Conservation (phyloP, 2,329 filamentous ascomycete species). For the Neocucurbitaria cava region DNA sequence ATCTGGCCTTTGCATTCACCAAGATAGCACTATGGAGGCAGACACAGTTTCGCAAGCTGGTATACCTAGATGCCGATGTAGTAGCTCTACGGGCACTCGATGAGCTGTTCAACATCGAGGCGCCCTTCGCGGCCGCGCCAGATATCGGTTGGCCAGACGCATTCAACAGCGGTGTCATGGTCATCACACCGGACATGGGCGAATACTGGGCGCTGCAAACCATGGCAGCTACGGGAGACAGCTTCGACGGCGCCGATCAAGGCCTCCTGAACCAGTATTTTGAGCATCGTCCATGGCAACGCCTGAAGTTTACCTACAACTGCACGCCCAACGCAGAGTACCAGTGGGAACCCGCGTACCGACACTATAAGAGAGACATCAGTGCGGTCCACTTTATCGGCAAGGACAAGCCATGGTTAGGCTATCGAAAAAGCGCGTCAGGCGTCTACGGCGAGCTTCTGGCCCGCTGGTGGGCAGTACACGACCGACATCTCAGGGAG, state of each 20-base stretch:
- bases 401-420: slow-evolving; percentile 82
- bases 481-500: slow-evolving; percentile 77
- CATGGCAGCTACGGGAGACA: slow-evolving; percentile 84
- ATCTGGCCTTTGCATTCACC: slow-evolving; percentile 91
- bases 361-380: slow-evolving; percentile 89
- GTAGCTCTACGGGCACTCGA: slow-evolving; percentile 91
- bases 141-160: slow-evolving; percentile 98
- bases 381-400: slow-evolving; percentile 96
- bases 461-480: slow-evolving; percentile 91
- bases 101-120: slow-evolving; percentile 79
- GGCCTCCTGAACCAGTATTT: slow-evolving; percentile 96
- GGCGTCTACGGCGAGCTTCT: slow-evolving; percentile 83
- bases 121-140: slow-evolving; percentile 74
- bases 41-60: slow-evolving; percentile 86
- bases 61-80: slow-evolving; percentile 94
- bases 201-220: slow-evolving; percentile 86
- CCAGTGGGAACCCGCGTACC: slow-evolving; percentile 94
- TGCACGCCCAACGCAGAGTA: slow-evolving; percentile 96
- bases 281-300: slow-evolving; percentile 75
- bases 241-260: slow-evolving; percentile 97
- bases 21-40: slow-evolving; percentile 96
- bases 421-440: slow-evolving; percentile 55
- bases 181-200: slow-evolving; percentile 81
- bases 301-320: slow-evolving; percentile 94
- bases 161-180: slow-evolving; percentile 99